A percentile compares a stretch with the other conserved stretches of the same genome.
These are phyloP conservation scores for Penicillium paneum DNA, from an alignment of 2,329 filamentous ascomycete genomes.

Conservation along the genomic window DNA sequence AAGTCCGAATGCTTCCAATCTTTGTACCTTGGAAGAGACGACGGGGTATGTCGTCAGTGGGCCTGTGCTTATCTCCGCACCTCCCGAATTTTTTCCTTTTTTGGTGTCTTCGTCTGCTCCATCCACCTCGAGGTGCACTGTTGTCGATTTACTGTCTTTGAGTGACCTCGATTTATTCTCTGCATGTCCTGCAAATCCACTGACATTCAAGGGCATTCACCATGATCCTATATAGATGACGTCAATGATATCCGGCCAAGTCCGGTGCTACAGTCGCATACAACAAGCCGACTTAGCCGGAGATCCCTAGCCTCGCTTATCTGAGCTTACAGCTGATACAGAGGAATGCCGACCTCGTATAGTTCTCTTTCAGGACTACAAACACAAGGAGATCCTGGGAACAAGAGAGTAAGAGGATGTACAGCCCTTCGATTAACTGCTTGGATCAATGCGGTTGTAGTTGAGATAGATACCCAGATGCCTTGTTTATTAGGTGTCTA, in stretches of 20 bases:
- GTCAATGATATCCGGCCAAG: neutral
- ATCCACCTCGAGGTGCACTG: too few species aligned
- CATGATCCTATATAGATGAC: neutral
- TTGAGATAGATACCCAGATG: too few species aligned
- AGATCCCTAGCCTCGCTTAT: neutral
- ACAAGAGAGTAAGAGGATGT: too few species aligned
- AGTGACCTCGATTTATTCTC: too few species aligned
- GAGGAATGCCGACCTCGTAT: too few species aligned
- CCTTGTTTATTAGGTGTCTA: too few species aligned
- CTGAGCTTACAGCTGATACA: too few species aligned
- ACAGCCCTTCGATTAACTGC: too few species aligned
- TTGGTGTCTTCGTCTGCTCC: neutral
- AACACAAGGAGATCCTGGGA: too few species aligned
- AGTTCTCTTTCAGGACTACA: too few species aligned
- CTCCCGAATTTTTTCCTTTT: neutral
- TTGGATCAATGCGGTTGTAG: too few species aligned
- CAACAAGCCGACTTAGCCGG: constrained; percentile 8
- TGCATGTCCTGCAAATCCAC: neutral
- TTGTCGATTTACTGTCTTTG: neutral
- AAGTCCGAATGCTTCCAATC: neutral
- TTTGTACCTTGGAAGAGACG: neutral
- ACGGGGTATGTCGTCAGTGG: neutral
- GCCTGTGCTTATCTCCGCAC: neutral
- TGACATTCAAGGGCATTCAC: neutral
- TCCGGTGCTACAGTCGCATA: neutral